Base-by-base conservation (phyloP, 331 rosid genomes). In the Prunus yedoensis region DNA sequence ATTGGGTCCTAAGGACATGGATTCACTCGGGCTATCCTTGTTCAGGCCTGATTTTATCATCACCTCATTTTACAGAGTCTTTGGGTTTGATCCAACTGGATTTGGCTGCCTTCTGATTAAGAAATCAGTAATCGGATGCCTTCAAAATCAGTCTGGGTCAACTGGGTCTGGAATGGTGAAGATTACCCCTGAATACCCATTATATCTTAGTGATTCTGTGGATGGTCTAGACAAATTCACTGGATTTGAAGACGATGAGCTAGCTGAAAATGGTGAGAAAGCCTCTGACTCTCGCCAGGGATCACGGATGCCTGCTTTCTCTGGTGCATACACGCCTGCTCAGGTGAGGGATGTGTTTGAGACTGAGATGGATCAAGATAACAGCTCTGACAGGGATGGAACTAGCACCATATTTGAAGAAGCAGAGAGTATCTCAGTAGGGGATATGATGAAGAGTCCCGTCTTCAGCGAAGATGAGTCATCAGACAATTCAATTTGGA, bases 1-100 rank as follows among this genome's bases (percentile, higher is more conserved):
- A 5, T 77, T 94, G 82, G 98, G 97, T 65, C 98, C 98, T 52
- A 94, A 94, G 86, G 98, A 94, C 82, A 94, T 94, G 98, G 98
- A 94, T 83, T 94, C 98, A 0, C 98, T 94, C 74, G 98, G 98
- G 62, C 73, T 94, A 83, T 94, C 97, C 20, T 84, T 94, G 28
- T 94, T 94, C 83, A 78, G 98, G 77, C 98, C 98, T 41, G 98
- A 94, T 87, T 94, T 94, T 73, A 91, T 94, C 65, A 78, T 91
- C 66, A 94, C 98, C 5, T 94, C 98, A 25, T 94, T 94, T 86
- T 91, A 94, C 90, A 85, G 95, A 83, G 97, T 94, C 58, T 94
- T 94, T 71, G 98, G 98, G 35, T 85, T 82, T 83, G 98, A 94
- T 70, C 98, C 98, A 56, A 91, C 98, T 21, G 98, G 98, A 51